These are phyloP conservation scores for Neovahlkampfia damariscottae DNA, from an alignment of 78 protist species.

Conservation along the genomic window DNA sequence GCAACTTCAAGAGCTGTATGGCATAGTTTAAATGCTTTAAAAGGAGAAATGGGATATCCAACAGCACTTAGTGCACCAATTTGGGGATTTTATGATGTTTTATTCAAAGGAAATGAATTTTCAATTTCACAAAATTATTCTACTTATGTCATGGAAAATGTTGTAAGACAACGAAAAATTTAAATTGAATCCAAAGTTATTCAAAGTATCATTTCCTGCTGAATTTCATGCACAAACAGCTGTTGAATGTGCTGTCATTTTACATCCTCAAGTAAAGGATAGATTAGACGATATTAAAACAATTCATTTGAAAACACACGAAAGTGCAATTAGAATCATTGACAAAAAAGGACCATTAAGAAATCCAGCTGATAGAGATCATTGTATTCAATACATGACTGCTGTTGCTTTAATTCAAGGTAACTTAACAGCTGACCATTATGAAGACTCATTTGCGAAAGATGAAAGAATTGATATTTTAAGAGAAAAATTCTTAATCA, in stretches of 20 bases:
- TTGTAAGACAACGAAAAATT: too few relatives aligned
- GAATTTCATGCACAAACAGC: conserved; percentile 61
- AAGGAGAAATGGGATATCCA: conserved; percentile 53
- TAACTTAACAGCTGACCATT: conserved; percentile 15
- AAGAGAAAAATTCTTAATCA: conserved; percentile 34
- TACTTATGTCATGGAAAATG: conserved; percentile 42
- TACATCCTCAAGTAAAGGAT: conserved; percentile 9
- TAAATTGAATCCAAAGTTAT: too few relatives aligned
- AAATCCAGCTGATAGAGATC: conserved; percentile 47
- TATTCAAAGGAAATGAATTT: conserved; percentile 22
- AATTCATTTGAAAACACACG: conserved; percentile 23
- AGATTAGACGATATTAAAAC: conserved; percentile 8
- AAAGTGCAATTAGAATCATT: conserved; percentile 48
- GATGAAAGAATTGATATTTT: conserved; percentile 34
- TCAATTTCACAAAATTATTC: conserved; percentile 16
- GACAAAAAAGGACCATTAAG: conserved; percentile 40
- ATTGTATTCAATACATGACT: conserved; percentile 43
- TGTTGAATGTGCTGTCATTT: conserved; percentile 33
- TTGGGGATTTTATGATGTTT: conserved; percentile 51
- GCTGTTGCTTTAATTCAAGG: conserved; percentile 45
- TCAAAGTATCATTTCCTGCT: conserved; percentile 49
- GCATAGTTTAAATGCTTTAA: conserved; percentile 17
- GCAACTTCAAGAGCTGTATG: conserved; percentile 34
- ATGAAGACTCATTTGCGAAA: conserved; percentile 23
- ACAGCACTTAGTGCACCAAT: conserved; percentile 22